phyloP scores from a whole-genome alignment of 495 filamentous ascomycete genomes.

The Apodospora peruviana region DNA sequence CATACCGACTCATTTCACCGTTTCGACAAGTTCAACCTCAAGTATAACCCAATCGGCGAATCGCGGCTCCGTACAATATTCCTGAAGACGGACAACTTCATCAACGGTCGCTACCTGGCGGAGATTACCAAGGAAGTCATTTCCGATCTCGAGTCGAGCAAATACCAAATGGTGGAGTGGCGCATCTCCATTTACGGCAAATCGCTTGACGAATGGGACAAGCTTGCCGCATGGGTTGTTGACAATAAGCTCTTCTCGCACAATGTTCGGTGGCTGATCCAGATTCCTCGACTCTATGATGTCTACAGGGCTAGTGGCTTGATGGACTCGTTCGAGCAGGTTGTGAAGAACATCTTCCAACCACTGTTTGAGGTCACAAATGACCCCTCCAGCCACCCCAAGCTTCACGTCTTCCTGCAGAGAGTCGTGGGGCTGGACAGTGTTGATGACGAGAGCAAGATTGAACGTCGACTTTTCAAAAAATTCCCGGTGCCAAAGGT shows the following conservation, averaged over 20 bases:
- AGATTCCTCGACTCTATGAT: conserved; percentile 90
- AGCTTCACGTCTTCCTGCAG: conserved; percentile 92
- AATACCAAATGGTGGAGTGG: conserved; percentile 99
- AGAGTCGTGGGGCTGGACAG: conserved; percentile 95
- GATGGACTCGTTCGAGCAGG: conserved; percentile 84
- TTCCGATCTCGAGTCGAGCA: conserved; percentile 94
- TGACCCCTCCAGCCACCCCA: conserved; percentile 78
- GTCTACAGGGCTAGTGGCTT: conserved; percentile 85
- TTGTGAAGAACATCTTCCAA: conserved; percentile 87
- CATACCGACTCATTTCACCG: conserved; percentile 98
- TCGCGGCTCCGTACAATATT: conserved; percentile 94
- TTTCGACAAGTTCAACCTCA: conserved; percentile 99
- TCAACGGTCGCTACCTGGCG: conserved; percentile 89
- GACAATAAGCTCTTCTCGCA: conserved; percentile 97
- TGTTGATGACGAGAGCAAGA: conserved; percentile 97
- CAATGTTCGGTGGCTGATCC: conserved; percentile 96
- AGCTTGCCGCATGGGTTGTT: conserved; percentile 95
- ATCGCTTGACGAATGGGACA: conserved; percentile 93
- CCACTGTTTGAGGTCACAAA: conserved; percentile 93
- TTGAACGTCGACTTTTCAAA: conserved; percentile 80
- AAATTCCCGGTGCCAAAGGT: conserved; percentile 88
- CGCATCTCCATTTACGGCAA: conserved; percentile 95
- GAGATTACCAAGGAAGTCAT: conserved; percentile 98
- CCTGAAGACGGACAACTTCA: conserved; percentile 96
- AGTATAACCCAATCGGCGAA: conserved; percentile 97